Conservation (phyloP, 2,329 filamentous ascomycete genomes). For the Phialophora macrospora region DNA sequence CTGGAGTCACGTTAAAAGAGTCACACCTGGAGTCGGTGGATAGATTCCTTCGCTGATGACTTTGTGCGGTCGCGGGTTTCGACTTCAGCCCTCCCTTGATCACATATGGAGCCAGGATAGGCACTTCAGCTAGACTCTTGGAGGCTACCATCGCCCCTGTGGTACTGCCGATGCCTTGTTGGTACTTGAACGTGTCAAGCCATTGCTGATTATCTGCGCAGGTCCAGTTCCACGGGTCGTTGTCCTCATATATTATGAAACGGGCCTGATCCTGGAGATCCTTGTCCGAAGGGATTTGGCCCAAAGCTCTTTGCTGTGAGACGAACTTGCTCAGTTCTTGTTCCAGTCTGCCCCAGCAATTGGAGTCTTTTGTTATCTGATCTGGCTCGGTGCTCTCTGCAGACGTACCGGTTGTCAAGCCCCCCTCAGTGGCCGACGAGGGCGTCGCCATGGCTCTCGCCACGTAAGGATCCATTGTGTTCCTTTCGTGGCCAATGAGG, state of each 20-base stretch:
- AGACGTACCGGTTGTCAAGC: conserved; percentile 33
- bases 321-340: conserved; percentile 49
- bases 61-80: conserved; percentile 41
- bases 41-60: conserved; percentile 20
- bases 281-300: conserved; percentile 45
- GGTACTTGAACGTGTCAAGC: conserved; percentile 52
- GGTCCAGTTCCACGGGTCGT: conserved; percentile 48
- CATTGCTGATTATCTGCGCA: conserved; percentile 54
- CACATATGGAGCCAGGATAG: conserved; percentile 52
- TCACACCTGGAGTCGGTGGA: conserved; percentile 20
- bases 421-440: conserved; percentile 30
- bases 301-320: conserved; percentile 43
- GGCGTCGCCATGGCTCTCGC: conserved; percentile 29
- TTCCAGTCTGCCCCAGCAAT: conserved; percentile 51
- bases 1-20: conserved; percentile 19
- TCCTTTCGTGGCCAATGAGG: conserved; percentile 45
- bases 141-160: conserved; percentile 29
- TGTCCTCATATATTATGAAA: conserved; percentile 42
- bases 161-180: conserved; percentile 46
- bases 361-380: conserved; percentile 41
- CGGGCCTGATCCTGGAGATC: conserved; percentile 43
- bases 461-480: conserved; percentile 41
- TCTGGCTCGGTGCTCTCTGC: conserved; percentile 34
- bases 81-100: conserved; percentile 47
- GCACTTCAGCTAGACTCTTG: conserved; percentile 43